Evolutionary conservation across 805 yeast species (phyloP), one percentile per base, ranked within the genome.

Genomic region (Saccharomycopsis sp.): DNA sequence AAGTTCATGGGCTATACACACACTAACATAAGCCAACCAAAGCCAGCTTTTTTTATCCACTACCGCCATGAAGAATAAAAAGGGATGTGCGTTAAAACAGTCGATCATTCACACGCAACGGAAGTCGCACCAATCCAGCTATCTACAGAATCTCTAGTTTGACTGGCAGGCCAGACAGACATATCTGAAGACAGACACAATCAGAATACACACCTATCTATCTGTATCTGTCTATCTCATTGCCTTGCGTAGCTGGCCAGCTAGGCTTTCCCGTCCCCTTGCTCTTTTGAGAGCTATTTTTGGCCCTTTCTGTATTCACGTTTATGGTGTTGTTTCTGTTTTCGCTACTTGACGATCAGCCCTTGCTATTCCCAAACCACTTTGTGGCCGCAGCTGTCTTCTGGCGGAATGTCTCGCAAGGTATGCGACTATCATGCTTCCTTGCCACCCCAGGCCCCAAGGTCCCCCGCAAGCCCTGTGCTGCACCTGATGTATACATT

Each of bases 51-150:
- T 29, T 12, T 12, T 29, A 12, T n/a, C n/a, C n/a, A n/a, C n/a
- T n/a, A n/a, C n/a, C 37, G 5, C 5, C 12, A 29, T 29, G 37
- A 29, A 29, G 37, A 29, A 29, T 29, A 12, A 44, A 44, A 44
- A 44, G 48, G 48, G 48, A 44, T 44, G 48, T 44, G 48, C 18
- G 12, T 44, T 44, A 44, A 12, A 44, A 44, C 16, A 44, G 48
- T 44, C 48, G 48, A 44, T 44, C 48, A 44, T 44, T 44, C 48
- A 29, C 37, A 29, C 37, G 37, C 37, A 29, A 12, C 12, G 37
- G 37, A 29, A 7, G 12, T 29, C 12, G 12, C 37, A 29, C 37
- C 37, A 29, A 29, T 29, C 37, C 37, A 29, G 37, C 37, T 29
- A 29, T 29, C 37, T 29, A 29, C 37, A 12, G 9, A 29, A 29